Evolutionary conservation across 345 rosid genomes (phyloP).

Genomic region (Citrus sp.): DNA sequence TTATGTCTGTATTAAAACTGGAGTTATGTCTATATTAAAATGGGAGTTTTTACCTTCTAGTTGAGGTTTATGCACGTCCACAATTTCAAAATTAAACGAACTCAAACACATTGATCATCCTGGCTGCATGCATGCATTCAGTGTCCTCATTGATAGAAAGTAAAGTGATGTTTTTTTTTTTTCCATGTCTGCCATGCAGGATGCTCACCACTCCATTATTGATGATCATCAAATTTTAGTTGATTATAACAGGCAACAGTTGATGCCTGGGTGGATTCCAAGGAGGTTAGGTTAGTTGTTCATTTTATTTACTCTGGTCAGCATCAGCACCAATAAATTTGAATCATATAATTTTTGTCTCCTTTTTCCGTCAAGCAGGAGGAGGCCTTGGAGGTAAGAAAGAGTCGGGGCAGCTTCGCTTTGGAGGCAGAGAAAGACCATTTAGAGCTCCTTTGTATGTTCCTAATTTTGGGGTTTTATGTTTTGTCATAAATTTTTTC

Average conservation of each 20-base stretch:
- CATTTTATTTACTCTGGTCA: too few relatives aligned
- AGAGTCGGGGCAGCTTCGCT: too few relatives aligned
- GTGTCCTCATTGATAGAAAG: not conserved
- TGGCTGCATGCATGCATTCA: not conserved
- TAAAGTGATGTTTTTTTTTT: not conserved
- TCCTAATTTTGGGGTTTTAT: too few relatives aligned
- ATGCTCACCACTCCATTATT: conserved; percentile 71
- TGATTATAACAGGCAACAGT: conserved; percentile 79
- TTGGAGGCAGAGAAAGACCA: too few relatives aligned
- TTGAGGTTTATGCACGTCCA: not conserved
- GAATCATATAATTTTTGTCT: too few relatives aligned
- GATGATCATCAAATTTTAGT: conserved; percentile 78
- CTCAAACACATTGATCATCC: not conserved
- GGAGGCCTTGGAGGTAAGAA: too few relatives aligned
- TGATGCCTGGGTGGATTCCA: conserved; percentile 98
- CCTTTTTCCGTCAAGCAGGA: too few relatives aligned
- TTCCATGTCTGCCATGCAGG: conserved; percentile 41
- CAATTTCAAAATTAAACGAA: not conserved
- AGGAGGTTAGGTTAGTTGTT: too few relatives aligned
- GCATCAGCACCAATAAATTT: too few relatives aligned
- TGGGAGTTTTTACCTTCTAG: not conserved
- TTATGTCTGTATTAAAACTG: not conserved
- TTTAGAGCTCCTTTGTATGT: too few relatives aligned
- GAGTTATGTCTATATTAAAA: too few relatives aligned
- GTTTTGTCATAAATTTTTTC: too few relatives aligned